phyloP scores from a whole-genome alignment of 495 filamentous ascomycete genomes.

The Annulohypoxylon nitens region DNA sequence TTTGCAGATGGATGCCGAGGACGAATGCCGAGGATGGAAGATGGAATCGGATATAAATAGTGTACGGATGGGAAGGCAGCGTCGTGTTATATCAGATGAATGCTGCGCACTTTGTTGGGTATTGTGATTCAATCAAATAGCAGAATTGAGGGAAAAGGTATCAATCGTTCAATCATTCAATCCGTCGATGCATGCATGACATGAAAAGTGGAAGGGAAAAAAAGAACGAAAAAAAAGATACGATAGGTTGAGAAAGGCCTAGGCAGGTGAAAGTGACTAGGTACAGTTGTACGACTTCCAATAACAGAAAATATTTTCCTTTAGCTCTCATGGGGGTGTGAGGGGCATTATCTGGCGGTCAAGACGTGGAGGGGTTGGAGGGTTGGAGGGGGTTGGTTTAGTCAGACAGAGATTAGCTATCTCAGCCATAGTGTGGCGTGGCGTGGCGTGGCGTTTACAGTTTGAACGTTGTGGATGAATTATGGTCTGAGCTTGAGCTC shows the following conservation, averaged over 20 bases:
- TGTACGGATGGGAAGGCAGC: background rate
- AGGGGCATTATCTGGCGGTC: conserved; percentile 39
- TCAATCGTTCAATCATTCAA: conserved; percentile 39
- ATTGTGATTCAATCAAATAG: conserved; percentile 43
- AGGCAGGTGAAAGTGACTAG: conserved; percentile 9
- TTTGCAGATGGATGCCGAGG: background rate
- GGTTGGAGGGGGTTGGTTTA: background rate
- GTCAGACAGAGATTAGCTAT: no score
- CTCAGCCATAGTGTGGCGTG: no score
- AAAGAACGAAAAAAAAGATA: conserved; percentile 45
- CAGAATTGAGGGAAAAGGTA: conserved; percentile 35
- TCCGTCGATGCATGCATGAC: conserved; percentile 44
- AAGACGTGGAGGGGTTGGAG: conserved; percentile 13
- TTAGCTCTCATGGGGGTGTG: background rate
- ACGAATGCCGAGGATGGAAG: background rate
- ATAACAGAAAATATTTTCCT: conserved; percentile 39
- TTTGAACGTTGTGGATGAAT: no score
- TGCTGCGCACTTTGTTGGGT: conserved; percentile 27
- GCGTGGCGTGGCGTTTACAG: no score
- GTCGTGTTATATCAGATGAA: conserved; percentile 10
- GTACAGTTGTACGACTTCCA: conserved; percentile 18
- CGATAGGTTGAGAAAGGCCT: conserved; percentile 36
- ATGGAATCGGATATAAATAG: conserved; percentile 2
- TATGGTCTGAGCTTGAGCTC: no score
- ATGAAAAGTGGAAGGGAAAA: conserved; percentile 30